Percentiles rank a stretch among this genome's conserved stretches.
phyloP scores from a whole-genome alignment of 768 basidiomycete species.

The Mrakia frigida region DNA sequence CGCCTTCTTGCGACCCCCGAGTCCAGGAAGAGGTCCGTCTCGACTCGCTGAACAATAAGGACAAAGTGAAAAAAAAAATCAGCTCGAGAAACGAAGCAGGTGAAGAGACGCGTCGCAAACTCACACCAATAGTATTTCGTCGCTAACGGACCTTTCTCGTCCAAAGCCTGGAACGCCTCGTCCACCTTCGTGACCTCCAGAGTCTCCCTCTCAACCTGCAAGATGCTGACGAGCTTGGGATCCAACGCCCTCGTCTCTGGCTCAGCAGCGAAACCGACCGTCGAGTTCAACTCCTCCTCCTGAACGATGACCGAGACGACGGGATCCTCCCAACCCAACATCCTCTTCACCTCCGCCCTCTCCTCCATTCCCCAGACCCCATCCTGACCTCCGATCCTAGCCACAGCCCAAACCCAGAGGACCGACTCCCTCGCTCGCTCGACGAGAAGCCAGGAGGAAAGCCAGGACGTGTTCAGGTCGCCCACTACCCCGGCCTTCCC shows the following conservation, averaged over 20 bases:
- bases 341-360: background rate
- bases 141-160: background rate
- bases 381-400: conserved; percentile 31
- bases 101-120: background rate
- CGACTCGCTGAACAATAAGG: conserved; percentile 17
- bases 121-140: conserved; percentile 19
- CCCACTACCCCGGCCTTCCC: conserved; percentile 3
- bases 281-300: background rate
- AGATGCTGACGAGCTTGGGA: background rate
- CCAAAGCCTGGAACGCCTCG: background rate
- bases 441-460: conserved; percentile 21
- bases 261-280: background rate
- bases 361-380: conserved; percentile 23
- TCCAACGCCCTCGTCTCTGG: too few relatives aligned
- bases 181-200: background rate
- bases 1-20: background rate
- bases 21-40: conserved; percentile 10
- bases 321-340: background rate
- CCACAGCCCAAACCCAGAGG: conserved; percentile 42
- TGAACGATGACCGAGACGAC: background rate
- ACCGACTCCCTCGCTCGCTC: conserved; percentile 31
- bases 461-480: conserved; percentile 25
- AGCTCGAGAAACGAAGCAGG: background rate
- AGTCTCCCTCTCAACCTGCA: background rate
- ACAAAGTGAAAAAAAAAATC: background rate